phyloP scores from a whole-genome alignment of 2,329 filamentous ascomycete genomes.

The Penicillium vulpinum region DNA sequence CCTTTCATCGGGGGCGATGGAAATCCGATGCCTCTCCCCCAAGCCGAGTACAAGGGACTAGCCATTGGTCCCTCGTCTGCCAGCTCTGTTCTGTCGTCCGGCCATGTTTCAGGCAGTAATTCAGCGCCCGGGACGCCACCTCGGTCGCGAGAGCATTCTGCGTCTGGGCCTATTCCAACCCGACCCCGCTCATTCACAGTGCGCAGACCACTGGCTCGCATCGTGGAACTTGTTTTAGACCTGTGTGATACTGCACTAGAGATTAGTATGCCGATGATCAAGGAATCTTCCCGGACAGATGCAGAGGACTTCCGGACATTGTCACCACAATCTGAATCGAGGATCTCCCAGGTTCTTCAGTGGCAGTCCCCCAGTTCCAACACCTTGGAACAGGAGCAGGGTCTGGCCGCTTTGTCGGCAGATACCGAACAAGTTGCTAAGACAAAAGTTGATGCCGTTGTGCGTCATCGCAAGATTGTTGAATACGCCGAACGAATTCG shows the following conservation, averaged over 20 bases:
- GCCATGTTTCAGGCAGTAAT: slow-evolving; percentile 68
- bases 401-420: slow-evolving; percentile 79
- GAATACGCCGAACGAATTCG: slow-evolving; percentile 96
- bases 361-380: slow-evolving; percentile 95
- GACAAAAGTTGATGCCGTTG: slow-evolving; percentile 88
- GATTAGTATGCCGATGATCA: slow-evolving; percentile 90
- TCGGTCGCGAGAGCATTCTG: slow-evolving; percentile 68
- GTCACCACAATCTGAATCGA: slow-evolving; percentile 92
- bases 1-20: slow-evolving; percentile 29
- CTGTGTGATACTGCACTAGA: slow-evolving; percentile 94
- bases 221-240: slow-evolving; percentile 91
- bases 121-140: slow-evolving; percentile 65
- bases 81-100: slow-evolving; percentile 69
- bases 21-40: slow-evolving; percentile 54
- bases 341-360: slow-evolving; percentile 89
- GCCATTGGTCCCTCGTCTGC: slow-evolving; percentile 72
- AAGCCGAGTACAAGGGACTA: slow-evolving; percentile 83
- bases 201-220: slow-evolving; percentile 82
- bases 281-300: slow-evolving; percentile 66
- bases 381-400: slow-evolving; percentile 89
- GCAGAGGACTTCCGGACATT: slow-evolving; percentile 81
- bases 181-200: slow-evolving; percentile 88
- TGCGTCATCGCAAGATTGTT: slow-evolving; percentile 86
- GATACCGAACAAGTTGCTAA: slow-evolving; percentile 84
- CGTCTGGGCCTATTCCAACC: slow-evolving; percentile 70